Base-by-base conservation (phyloP, 805 yeast species). In the Schwanniomyces pseudopolymorphus region DNA sequence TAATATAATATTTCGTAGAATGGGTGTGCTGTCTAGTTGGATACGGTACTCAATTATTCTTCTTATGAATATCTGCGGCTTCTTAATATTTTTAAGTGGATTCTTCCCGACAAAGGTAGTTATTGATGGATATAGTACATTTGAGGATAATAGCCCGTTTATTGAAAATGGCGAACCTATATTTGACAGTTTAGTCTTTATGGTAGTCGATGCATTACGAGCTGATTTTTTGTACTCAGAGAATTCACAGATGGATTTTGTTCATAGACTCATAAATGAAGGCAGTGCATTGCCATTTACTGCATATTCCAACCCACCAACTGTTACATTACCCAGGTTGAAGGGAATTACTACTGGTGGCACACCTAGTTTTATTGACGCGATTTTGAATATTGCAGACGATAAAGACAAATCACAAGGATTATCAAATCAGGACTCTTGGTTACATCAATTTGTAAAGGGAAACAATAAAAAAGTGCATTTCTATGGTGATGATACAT, bases 401-500 rank as follows among this genome's bases (percentile, higher is more conserved):
- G 94, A 85, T 39, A 96, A 89, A 51, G 83, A 83, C 31, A 70
- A 80, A 1, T 78, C 90, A 0, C 84, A 88, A 8, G 79, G 83
- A 2, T 62, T 91, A 40, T 76, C 80, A 0, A 79, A 77, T 42
- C 95, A 86, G 52, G 99, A 94, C 61, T 86, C 94, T 24, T 90
- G 97, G 97, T 62, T 91, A 8, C 73, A 74, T 28, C 98, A 94
- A 59, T 74, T 90, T 66, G 49, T 53, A 21, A 43, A 52, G 20
- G 64, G 64, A 25, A 63, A 62, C 24, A 53, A 51, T 22, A 75
- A 75, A 60, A 72, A 59, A 17, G 70, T 94, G 24, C 86, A 90
- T 59, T 88, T 94, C 79, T 92, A 79, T 69, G 99, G 99, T 26
- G 99, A 94, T 65, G 99, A 94, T 61, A 94, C 99, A 1, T 94